Conservation (phyloP, 345 rosid species). For the Arabidopsis suecica region DNA sequence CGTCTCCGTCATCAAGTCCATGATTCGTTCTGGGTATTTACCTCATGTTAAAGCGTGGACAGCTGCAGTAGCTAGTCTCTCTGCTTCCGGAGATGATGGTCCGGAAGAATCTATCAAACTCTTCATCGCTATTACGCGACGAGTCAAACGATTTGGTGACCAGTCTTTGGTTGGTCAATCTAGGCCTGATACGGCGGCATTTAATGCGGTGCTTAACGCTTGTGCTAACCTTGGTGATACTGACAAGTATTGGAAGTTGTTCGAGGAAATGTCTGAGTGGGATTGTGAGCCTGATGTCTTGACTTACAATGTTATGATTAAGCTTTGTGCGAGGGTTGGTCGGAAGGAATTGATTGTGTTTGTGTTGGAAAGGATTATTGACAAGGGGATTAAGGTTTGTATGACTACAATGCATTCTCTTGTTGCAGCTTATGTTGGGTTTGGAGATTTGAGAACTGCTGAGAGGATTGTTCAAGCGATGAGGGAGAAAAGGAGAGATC, state of each 20-base stretch:
- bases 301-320: constrained; percentile 82
- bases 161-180: constrained; percentile 58
- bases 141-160: constrained; percentile 60
- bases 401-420: constrained; percentile 85
- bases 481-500: constrained; percentile 86
- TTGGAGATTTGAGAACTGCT: constrained; percentile 75
- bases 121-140: constrained; percentile 56
- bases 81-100: constrained; percentile 69
- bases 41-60: constrained; percentile 95
- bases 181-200: constrained; percentile 83
- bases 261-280: constrained; percentile 69
- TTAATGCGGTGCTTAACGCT: constrained; percentile 79
- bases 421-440: constrained; percentile 92
- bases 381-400: constrained; percentile 61
- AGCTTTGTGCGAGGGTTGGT: constrained; percentile 75
- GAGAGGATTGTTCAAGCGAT: constrained; percentile 85
- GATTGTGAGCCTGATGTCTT: constrained; percentile 73
- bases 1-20: constrained; percentile 72
- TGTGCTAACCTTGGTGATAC: constrained; percentile 81
- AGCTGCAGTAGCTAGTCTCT: constrained; percentile 77
- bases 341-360: constrained; percentile 77
- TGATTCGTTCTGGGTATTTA: constrained; percentile 91
- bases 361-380: constrained; percentile 74
- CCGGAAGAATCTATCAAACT: constrained; percentile 67
- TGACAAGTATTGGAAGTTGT: constrained; percentile 64